Evolutionary conservation across 2,329 filamentous ascomycete species (phyloP).

Genomic region (Fusarium fujikuroi): DNA sequence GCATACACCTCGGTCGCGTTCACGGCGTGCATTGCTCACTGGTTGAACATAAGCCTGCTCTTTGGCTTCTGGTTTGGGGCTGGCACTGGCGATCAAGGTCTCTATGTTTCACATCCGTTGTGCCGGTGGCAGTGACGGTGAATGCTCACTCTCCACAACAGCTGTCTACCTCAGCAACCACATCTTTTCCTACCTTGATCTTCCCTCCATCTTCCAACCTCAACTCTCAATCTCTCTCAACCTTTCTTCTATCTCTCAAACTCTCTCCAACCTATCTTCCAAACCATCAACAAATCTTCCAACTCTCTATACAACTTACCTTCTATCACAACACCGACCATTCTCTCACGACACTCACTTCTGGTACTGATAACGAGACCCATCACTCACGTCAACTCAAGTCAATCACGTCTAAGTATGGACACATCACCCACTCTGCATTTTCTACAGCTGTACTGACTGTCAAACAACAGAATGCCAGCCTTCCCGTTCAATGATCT

Average conservation of each 20-base stretch:
- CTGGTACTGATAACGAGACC: accelerated
- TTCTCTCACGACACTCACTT: neutral
- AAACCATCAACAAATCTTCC: neutral
- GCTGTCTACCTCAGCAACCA: neutral
- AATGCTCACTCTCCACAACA: no score
- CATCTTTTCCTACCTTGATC: neutral
- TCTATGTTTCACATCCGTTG: neutral
- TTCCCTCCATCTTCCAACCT: neutral
- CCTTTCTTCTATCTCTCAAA: neutral
- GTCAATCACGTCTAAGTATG: neutral
- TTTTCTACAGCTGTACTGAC: neutral
- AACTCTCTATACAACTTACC: neutral
- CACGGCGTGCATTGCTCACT: neutral
- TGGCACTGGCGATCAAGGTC: neutral
- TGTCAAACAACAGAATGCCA: neutral
- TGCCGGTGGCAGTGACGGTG: neutral
- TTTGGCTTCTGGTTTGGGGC: neutral
- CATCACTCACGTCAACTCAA: neutral
- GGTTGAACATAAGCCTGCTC: neutral
- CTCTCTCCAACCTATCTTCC: no score
- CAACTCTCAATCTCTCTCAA: neutral
- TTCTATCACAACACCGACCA: neutral
- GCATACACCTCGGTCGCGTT: neutral
- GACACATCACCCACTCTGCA: accelerated
- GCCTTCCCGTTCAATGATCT: accelerated